Base-by-base conservation (phyloP, 2,329 filamentous ascomycete species). In the Boeremia lycopersici region DNA sequence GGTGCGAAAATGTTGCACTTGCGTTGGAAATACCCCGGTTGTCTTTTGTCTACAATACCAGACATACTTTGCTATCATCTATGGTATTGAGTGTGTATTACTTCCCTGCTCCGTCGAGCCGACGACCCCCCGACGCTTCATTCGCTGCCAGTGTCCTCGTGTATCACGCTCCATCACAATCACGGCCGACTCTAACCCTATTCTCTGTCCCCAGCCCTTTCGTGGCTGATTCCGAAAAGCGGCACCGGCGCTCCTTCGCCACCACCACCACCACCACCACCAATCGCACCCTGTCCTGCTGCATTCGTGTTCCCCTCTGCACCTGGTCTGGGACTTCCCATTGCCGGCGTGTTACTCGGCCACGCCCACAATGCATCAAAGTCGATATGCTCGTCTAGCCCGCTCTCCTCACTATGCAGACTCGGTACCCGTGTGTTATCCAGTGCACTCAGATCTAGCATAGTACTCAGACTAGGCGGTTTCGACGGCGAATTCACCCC, bases 331-430 rank as follows among this genome's bases (percentile, higher is more conserved):
- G 72, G 73, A 44, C 64, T 71, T 11, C 67, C 72, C 45, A 68
- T 60, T 4, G 66, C 71, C 26, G 70, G 70, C 31, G 71, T 71
- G 29, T 70, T 70, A 43, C 62, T 72, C 23, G 74, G 74, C 75
- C 75, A 77, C 6, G 68, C 69, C 75, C 74, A 78, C 25, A 78
- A 48, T 11, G 74, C 68, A 57, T 77, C 75, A 35, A 78, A 77
- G 19, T 78, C 75, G 47, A 78, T 75, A 17, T 74, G 68, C 43
- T 77, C 74, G 33, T 77, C 76, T 2, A 63, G 65, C 33, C 68
- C 65, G 25, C 67, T 71, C 13, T 73, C 70, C 26, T 75, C 74
- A 1, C 60, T 65, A 23, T 71, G 64, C 41, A 74, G 47, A 28
- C 65, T 71, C 1, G 72, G 73, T 7, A 72, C 68, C 0, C 68